These are phyloP conservation scores for Trypanosoma caninum DNA, from an alignment of 208 protist genomes.

Conservation along the genomic window DNA sequence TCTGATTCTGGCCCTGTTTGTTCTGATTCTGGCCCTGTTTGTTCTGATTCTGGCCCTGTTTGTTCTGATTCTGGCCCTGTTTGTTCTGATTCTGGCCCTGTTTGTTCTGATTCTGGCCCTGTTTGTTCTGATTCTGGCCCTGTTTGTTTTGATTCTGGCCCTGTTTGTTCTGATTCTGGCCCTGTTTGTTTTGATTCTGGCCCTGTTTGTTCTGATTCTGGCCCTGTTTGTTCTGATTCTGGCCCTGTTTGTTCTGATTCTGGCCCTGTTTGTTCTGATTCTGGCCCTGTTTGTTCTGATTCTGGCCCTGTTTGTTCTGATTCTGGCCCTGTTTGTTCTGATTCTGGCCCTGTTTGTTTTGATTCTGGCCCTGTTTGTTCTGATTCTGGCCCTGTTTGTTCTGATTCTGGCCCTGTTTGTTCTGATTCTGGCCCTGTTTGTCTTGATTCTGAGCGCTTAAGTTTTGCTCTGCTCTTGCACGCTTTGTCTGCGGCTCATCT, in stretches of 20 bases:
- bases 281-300: background rate
- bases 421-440: slow-evolving; percentile 1
- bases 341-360: background rate
- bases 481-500: slow-evolving; percentile 33
- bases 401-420: background rate
- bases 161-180: background rate
- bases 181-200: background rate
- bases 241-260: no score
- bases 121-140: background rate
- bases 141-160: background rate
- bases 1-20: background rate
- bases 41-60: background rate
- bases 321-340: background rate
- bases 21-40: background rate
- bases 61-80: background rate
- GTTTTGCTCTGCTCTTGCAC: slow-evolving; percentile 1
- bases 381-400: slow-evolving; percentile 5
- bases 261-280: background rate
- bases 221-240: background rate
- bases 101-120: background rate
- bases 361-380: no score
- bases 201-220: background rate
- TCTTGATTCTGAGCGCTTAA: slow-evolving; percentile 13
- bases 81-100: background rate
- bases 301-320: background rate